Base-by-base conservation (phyloP, 805 yeast species). In the Metschnikowia baotianmanensis region DNA sequence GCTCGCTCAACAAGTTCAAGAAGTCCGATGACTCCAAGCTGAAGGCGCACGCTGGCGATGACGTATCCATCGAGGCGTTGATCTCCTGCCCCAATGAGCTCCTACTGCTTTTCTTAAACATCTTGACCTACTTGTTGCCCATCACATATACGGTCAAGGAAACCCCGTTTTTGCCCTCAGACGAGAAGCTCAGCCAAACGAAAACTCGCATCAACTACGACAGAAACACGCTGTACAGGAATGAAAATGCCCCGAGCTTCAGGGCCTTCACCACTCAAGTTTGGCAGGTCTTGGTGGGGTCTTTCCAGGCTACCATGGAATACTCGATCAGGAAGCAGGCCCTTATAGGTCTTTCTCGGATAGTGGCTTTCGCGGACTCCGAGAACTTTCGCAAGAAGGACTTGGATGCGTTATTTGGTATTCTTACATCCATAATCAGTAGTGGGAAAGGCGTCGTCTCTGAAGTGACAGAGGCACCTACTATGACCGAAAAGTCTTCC, bases 21-120 rank as follows among this genome's bases (percentile, higher is more conserved):
- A 75, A 74, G 42, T 17, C 23, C 3, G 45, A 42, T 12, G 48
- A 38, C 4, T 20, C 39, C 20, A 6, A 36, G 35, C 17, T 40
- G 28, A 28, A 20, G 9, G 16, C 17, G 16, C 22, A 22, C 3
- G 11, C 31, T 6, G 17, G 16, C 3, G 51, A 36, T 4, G 31
- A 32, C 2, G 57, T 78, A 1, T 67, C 87, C 5, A 76, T 83
- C 33, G 95, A 86, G 53, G 77, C 86, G 0, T 60, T 88, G 28
- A 82, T 86, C 79, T 77, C 82, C 39, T 76, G 81, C 2, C 89
- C 91, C 0, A 83, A 80, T 50, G 83, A 80, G n/a, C 56, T 85
- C 21, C 59, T 84, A 15, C 50, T 74, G 1, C 67, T 77, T 11
- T 67, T 82, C 15, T 61, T 86, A 15, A 71, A 74, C 29, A 65